Conservation (phyloP, 306 rosid genomes). For the Hippophae tibetana region DNA sequence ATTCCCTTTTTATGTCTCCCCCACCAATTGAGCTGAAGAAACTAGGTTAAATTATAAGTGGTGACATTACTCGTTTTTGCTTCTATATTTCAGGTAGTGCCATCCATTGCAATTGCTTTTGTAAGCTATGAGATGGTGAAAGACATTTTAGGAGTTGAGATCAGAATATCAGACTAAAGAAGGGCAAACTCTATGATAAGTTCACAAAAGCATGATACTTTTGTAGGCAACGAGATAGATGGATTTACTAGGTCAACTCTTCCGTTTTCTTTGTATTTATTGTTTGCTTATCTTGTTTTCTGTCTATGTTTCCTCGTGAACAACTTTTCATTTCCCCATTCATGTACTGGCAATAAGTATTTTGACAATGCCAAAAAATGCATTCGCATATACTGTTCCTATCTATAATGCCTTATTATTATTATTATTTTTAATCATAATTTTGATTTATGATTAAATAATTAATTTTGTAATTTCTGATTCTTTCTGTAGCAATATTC, state of each 20-base stretch:
- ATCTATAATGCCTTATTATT: no score
- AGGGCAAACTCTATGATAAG: constrained; percentile 13
- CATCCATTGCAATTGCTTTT: constrained; percentile 93
- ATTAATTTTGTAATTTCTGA: no score
- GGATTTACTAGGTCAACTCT: constrained; percentile 39
- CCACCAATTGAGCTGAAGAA: background rate
- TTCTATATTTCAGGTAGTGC: constrained; percentile 64
- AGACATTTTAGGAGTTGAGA: constrained; percentile 94
- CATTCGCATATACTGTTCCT: constrained; percentile 16
- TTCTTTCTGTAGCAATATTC: no score
- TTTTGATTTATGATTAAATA: no score
- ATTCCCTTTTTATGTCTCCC: background rate
- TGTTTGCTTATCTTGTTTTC: constrained; percentile 47
- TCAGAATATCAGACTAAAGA: constrained; percentile 79
- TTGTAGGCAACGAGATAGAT: constrained; percentile 63
- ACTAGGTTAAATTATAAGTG: background rate
- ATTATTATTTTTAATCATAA: no score
- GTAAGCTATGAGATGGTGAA: constrained; percentile 91
- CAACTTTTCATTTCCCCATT: constrained; percentile 35
- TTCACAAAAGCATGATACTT: constrained; percentile 37
- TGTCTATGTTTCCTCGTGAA: constrained; percentile 25
- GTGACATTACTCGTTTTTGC: constrained; percentile 10
- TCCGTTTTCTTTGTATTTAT: constrained; percentile 42
- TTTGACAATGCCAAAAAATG: constrained; percentile 45
- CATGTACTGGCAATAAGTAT: constrained; percentile 55